phyloP scores from a whole-genome alignment of 129 eudicot species.

The Helichrysum umbraculigerum region DNA sequence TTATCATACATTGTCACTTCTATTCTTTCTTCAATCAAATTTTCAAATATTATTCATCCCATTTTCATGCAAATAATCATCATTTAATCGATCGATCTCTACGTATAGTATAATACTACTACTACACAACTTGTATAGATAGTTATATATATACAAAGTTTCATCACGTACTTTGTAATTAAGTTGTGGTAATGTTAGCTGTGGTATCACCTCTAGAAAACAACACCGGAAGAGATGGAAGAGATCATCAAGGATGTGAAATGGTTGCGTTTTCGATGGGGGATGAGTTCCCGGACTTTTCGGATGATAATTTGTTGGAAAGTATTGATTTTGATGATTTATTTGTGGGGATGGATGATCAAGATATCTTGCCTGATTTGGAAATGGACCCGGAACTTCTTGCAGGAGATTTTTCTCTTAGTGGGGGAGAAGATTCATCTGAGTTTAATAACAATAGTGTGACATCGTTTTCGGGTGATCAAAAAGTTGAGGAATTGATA shows the following conservation, averaged over 20 bases:
- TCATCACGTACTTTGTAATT: not conserved
- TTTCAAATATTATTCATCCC: not conserved
- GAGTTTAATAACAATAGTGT: constrained; percentile 33
- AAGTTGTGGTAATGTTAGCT: constrained; percentile 64
- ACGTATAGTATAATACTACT: no score
- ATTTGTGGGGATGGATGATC: constrained; percentile 67
- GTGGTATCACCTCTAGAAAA: constrained; percentile 60
- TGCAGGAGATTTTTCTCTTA: constrained; percentile 63
- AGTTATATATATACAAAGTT: not conserved
- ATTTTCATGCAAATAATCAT: constrained; percentile 20
- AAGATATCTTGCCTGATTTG: constrained; percentile 73
- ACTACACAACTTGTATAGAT: not conserved
- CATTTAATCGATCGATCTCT: not conserved
- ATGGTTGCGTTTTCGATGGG: constrained; percentile 44
- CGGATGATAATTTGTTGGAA: constrained; percentile 67
- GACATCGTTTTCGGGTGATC: constrained; percentile 28
- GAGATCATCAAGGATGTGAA: constrained; percentile 36
- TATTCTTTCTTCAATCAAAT: constrained; percentile 11
- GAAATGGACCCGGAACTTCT: constrained; percentile 81
- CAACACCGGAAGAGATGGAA: constrained; percentile 43
- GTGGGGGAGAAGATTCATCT: constrained; percentile 54
- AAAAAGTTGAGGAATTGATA: constrained; percentile 32
- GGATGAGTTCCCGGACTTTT: constrained; percentile 56
- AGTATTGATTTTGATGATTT: constrained; percentile 91
- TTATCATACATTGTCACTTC: not conserved